Percentiles rank a stretch among this genome's conserved stretches.
phyloP scores from a whole-genome alignment of 805 yeast genomes.

The Barnettozyma salicaria region DNA sequence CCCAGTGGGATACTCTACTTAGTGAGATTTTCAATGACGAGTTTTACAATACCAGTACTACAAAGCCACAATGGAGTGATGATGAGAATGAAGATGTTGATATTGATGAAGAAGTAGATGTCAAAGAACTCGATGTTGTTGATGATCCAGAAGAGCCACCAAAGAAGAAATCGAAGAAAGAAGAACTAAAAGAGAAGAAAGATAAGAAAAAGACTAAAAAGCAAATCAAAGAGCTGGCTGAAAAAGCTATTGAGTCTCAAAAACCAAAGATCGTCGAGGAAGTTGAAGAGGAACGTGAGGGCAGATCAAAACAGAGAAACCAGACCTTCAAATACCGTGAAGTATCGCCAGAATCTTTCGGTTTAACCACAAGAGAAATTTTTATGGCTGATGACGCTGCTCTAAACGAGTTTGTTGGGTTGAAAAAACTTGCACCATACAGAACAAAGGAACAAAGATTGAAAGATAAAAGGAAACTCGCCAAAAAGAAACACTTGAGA shows the following conservation, averaged over 20 bases:
- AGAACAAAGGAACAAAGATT: slow-evolving; percentile 64
- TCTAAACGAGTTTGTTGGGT: slow-evolving; percentile 76
- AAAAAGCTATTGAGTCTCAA: slow-evolving; percentile 71
- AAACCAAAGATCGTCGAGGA: slow-evolving; percentile 61
- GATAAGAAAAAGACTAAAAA: slow-evolving; percentile 57
- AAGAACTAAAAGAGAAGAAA: slow-evolving; percentile 51
- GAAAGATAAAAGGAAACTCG: slow-evolving; percentile 78
- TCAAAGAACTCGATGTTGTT: slow-evolving; percentile 38
- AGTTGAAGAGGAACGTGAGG: slow-evolving; percentile 53
- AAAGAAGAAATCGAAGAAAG: slow-evolving; percentile 43
- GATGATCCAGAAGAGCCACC: slow-evolving; percentile 36
- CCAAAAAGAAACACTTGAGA: slow-evolving; percentile 73
- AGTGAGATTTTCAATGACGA: slow-evolving; percentile 81
- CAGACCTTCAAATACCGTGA: slow-evolving; percentile 79
- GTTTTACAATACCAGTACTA: slow-evolving; percentile 53
- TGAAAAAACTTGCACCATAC: slow-evolving; percentile 92
- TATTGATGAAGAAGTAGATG: too few species aligned
- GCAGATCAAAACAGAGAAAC: slow-evolving; percentile 46
- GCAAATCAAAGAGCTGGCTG: slow-evolving; percentile 60
- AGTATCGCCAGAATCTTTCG: slow-evolving; percentile 92
- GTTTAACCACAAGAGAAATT: slow-evolving; percentile 80
- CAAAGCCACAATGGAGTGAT: slow-evolving; percentile 63
- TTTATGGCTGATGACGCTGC: slow-evolving; percentile 83
- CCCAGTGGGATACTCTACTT: slow-evolving; percentile 88
- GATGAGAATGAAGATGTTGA: too few species aligned